Evolutionary conservation across 371 early-diverging fungal species (phyloP).

Genomic region (Furculomyces boomerangus): DNA sequence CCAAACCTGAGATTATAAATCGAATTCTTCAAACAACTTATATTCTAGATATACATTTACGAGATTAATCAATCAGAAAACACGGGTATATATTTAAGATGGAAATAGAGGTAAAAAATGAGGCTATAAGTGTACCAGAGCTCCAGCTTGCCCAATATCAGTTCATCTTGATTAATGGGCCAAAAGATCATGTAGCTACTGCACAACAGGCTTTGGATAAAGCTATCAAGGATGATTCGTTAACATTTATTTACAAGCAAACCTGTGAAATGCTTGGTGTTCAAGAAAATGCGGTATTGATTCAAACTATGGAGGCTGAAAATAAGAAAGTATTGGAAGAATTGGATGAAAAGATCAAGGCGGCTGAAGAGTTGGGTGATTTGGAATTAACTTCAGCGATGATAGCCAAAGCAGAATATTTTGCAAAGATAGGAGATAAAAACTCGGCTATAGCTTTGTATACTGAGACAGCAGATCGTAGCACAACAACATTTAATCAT

Average conservation of each 20-base stretch:
- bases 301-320: slow-evolving; percentile 11
- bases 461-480: slow-evolving; percentile 55
- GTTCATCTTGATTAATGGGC: slow-evolving; percentile 15
- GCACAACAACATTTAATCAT: slow-evolving; percentile 75
- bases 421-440: slow-evolving; percentile 89
- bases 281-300: not conserved
- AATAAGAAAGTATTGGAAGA: slow-evolving; percentile 9
- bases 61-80: no score
- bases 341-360: slow-evolving; percentile 10
- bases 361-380: slow-evolving; percentile 48
- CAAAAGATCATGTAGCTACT: slow-evolving; percentile 8
- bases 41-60: no score
- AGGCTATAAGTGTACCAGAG: slow-evolving; percentile 11
- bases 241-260: slow-evolving; percentile 9
- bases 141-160: slow-evolving; percentile 21
- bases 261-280: not conserved
- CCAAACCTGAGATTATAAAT: no score
- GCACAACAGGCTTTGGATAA: slow-evolving; percentile 10
- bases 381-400: slow-evolving; percentile 41
- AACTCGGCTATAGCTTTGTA: slow-evolving; percentile 74
- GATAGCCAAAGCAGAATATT: slow-evolving; percentile 78
- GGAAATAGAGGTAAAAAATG: not conserved
- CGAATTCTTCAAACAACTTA: no score
- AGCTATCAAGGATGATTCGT: slow-evolving; percentile 21
- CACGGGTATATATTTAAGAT: not conserved